phyloP scores from a whole-genome alignment of 306 rosid genomes.

The Geum urbanum region DNA sequence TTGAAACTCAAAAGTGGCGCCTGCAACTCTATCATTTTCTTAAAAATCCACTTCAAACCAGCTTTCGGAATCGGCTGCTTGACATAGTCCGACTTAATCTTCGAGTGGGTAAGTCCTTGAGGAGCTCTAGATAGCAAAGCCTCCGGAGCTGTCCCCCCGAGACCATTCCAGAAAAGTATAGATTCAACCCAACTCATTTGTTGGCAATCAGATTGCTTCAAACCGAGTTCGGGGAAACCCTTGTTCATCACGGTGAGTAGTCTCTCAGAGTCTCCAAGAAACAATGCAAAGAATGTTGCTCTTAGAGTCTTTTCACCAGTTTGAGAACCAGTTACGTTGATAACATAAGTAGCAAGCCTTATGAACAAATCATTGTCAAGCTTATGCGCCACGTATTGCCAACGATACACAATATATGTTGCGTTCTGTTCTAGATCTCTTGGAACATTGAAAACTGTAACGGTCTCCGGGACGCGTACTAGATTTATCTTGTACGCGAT shows the following conservation, averaged over 20 bases:
- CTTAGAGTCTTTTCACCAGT: conserved; percentile 20
- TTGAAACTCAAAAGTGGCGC: conserved; percentile 26
- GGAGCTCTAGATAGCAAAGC: conserved; percentile 28
- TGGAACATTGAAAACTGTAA: conserved; percentile 26
- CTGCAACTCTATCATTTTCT: conserved; percentile 20
- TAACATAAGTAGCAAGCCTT: conserved; percentile 28
- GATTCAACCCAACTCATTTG: conserved; percentile 36
- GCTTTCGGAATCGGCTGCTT: conserved; percentile 30
- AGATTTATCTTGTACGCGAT: conserved; percentile 35
- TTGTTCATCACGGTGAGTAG: conserved; percentile 25
- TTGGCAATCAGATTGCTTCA: conserved; percentile 19
- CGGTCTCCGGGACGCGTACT: conserved; percentile 29
- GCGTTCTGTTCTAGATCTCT: conserved; percentile 30
- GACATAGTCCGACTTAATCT: conserved; percentile 31
- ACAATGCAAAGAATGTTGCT: conserved; percentile 25
- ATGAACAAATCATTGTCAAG: conserved; percentile 34
- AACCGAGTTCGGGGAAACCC: conserved; percentile 33
- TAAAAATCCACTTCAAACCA: conserved; percentile 26
- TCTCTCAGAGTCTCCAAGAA: conserved; percentile 31
- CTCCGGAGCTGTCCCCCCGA: conserved; percentile 11
- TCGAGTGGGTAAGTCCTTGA: conserved; percentile 18
- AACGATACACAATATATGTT: conserved; percentile 14
- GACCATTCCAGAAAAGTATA: conserved; percentile 31
- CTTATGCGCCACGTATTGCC: conserved; percentile 33
- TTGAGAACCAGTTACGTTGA: conserved; percentile 5